phyloP scores from a whole-genome alignment of 176 grass and related monocot species.

The Juncus effusus region DNA sequence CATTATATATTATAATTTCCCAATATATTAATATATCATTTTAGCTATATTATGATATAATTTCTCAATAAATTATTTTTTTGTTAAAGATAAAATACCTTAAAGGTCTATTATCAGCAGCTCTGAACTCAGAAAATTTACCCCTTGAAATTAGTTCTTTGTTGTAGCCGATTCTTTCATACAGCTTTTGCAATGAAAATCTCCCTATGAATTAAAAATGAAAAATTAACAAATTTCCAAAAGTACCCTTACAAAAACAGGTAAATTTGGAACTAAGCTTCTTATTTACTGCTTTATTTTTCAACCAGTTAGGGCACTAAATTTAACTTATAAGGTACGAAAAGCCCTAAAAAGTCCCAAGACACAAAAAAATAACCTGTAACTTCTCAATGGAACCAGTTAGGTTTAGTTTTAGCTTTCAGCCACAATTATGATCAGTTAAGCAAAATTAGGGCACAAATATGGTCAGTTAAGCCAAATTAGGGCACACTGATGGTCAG shows the following conservation, averaged over 20 bases:
- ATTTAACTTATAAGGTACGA: no score
- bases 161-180: constrained; percentile 77
- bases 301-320: no score
- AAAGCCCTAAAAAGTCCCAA: background rate
- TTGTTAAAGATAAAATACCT: constrained; percentile 39
- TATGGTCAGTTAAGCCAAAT: constrained; percentile 34
- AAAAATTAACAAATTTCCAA: background rate
- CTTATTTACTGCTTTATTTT: background rate
- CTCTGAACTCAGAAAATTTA: constrained; percentile 74
- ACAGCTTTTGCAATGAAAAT: constrained; percentile 79
- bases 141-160: constrained; percentile 92
- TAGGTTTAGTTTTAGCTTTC: constrained; percentile 28
- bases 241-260: background rate
- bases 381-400: constrained; percentile 33
- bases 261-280: background rate
- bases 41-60: background rate
- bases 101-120: constrained; percentile 71
- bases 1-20: background rate
- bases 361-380: constrained; percentile 44
- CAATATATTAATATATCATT: background rate
- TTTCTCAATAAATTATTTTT: background rate
- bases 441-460: constrained; percentile 53
- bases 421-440: no score
- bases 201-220: constrained; percentile 49
- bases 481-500: constrained; percentile 14